Evolutionary conservation across 176 grass and related monocot genomes (phyloP).

Genomic region (Oropetium thomaeum): DNA sequence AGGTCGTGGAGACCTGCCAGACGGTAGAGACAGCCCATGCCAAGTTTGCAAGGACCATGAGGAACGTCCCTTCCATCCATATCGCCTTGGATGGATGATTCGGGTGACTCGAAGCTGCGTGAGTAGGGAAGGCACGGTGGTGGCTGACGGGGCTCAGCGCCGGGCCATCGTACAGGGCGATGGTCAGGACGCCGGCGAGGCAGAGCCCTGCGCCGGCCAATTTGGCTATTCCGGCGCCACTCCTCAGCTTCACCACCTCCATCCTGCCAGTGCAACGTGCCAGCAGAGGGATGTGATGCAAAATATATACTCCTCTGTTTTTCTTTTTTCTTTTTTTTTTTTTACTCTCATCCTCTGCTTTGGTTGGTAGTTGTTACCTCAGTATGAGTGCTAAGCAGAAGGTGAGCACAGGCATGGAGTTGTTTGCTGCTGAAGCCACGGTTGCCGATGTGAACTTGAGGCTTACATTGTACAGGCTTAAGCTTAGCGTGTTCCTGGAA

Average conservation of each 20-base stretch:
- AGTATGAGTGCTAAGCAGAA: conserved; percentile 64
- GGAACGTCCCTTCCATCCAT: conserved; percentile 66
- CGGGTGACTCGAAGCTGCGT: not conserved
- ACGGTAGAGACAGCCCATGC: conserved; percentile 56
- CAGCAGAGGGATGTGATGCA: no score
- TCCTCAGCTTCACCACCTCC: conserved; percentile 51
- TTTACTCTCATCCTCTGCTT: no score
- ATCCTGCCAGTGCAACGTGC: conserved; percentile 54
- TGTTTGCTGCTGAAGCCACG: conserved; percentile 50
- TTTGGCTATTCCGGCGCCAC: conserved; percentile 47
- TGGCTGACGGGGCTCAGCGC: conserved; percentile 50
- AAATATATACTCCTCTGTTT: no score
- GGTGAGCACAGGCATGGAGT: conserved; percentile 62
- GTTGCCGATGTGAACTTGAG: conserved; percentile 69
- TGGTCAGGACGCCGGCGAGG: conserved; percentile 43
- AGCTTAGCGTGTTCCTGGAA: conserved; percentile 49
- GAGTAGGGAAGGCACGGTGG: conserved; percentile 15
- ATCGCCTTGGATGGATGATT: not conserved
- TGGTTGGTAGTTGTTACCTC: conserved; percentile 27
- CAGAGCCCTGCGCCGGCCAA: conserved; percentile 46
- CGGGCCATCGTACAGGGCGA: conserved; percentile 57
- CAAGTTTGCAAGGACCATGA: conserved; percentile 45
- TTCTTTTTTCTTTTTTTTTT: no score
- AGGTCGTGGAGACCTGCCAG: conserved; percentile 11
- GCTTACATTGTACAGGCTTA: conserved; percentile 57